These are phyloP conservation scores for Hypericum perforatum DNA, from an alignment of 345 rosid species.

Conservation along the genomic window DNA sequence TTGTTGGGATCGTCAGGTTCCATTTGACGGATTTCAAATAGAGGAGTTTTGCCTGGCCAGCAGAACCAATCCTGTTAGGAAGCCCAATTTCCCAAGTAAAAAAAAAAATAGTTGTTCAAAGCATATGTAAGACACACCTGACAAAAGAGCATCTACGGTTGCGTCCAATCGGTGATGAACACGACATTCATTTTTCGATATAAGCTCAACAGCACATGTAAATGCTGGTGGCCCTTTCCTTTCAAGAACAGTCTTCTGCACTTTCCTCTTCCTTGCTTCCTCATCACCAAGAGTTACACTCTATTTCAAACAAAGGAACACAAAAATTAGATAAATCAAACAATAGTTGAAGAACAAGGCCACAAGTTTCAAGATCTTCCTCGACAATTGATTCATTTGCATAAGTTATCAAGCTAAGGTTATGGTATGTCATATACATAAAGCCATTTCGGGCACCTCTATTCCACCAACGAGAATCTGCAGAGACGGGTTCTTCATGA, in stretches of 20 bases:
- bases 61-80: slow-evolving; percentile 9
- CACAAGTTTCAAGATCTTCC: background rate
- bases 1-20: slow-evolving; percentile 30
- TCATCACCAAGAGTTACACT: slow-evolving; percentile 59
- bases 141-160: slow-evolving; percentile 78
- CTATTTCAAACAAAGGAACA: slow-evolving; percentile 19
- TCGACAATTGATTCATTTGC: no score
- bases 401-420: no score
- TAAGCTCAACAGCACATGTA: slow-evolving; percentile 84
- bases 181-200: slow-evolving; percentile 68
- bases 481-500: slow-evolving; percentile 50
- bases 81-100: background rate
- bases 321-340: background rate
- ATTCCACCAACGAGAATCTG: slow-evolving; percentile 40
- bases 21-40: slow-evolving; percentile 61
- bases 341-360: background rate
- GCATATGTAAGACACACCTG: slow-evolving; percentile 33
- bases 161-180: slow-evolving; percentile 82
- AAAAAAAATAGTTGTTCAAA: slow-evolving; percentile 5
- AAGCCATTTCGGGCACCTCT: no score
- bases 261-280: slow-evolving; percentile 52
- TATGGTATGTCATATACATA: no score
- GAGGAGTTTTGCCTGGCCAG: slow-evolving; percentile 60
- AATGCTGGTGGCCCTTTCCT: slow-evolving; percentile 66
- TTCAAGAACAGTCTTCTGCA: slow-evolving; percentile 55